A percentile compares a stretch with the other conserved stretches of the same genome.
Conservation (phyloP, 805 yeast species). For the Yamadazyma kitorensis region DNA sequence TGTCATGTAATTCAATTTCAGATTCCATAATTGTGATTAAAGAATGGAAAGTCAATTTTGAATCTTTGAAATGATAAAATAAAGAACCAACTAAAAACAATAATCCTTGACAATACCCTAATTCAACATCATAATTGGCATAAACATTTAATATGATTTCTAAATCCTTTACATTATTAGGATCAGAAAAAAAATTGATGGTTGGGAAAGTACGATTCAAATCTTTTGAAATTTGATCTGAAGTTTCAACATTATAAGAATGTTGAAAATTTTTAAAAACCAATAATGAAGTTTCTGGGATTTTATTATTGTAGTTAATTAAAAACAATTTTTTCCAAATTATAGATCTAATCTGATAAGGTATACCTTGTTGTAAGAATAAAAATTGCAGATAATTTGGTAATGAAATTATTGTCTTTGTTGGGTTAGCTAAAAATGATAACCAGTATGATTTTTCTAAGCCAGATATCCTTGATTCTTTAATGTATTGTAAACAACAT, state of each 20-base stretch:
- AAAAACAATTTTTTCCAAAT: constrained; percentile 43
- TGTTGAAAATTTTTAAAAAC: constrained; percentile 42
- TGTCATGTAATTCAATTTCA: constrained; percentile 48
- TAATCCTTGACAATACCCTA: constrained; percentile 69
- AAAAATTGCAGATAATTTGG: constrained; percentile 48
- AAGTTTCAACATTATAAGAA: constrained; percentile 36
- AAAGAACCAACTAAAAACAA: constrained; percentile 62
- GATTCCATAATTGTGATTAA: constrained; percentile 58
- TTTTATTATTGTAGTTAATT: constrained; percentile 23
- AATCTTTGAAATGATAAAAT: constrained; percentile 36
- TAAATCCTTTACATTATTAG: constrained; percentile 42
- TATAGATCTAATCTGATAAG: constrained; percentile 40
- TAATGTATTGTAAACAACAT: constrained; percentile 26
- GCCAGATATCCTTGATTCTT: constrained; percentile 15
- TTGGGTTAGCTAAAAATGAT: constrained; percentile 41
- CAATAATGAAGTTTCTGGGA: constrained; percentile 33
- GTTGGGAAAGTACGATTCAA: constrained; percentile 59
- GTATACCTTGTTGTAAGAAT: constrained; percentile 43
- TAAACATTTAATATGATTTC: constrained; percentile 59
- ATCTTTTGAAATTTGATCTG: constrained; percentile 52
- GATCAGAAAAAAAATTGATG: constrained; percentile 44
- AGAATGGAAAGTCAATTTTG: constrained; percentile 46
- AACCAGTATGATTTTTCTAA: constrained; percentile 44
- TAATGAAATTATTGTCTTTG: constrained; percentile 42
- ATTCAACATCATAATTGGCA: constrained; percentile 60